Percentiles rank a stretch among this genome's conserved stretches.
Conservation (phyloP, 202 grass and related monocot genomes). For the Tripidium arundinaceum region DNA sequence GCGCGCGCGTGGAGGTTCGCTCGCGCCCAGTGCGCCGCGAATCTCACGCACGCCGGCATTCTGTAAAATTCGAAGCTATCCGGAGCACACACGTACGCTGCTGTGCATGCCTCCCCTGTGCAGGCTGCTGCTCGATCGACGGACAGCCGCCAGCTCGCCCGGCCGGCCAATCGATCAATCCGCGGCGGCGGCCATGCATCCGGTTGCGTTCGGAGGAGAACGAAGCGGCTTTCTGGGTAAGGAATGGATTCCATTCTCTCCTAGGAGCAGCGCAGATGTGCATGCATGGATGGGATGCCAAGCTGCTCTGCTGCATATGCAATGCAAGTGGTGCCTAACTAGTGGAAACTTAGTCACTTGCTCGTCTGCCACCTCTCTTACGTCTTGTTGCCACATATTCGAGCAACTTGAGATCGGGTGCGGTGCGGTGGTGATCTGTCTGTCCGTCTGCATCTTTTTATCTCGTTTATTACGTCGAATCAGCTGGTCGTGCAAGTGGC, state of each 20-base stretch:
- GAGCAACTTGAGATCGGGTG: constrained; percentile 21
- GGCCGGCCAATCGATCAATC: background rate
- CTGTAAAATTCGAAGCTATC: constrained; percentile 48
- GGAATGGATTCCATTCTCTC: constrained; percentile 31
- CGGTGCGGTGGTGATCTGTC: background rate
- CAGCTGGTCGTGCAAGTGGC: background rate
- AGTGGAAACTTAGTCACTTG: background rate
- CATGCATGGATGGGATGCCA: background rate
- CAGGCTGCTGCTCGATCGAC: background rate
- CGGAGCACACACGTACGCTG: background rate
- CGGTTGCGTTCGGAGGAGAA: background rate
- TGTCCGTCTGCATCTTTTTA: background rate
- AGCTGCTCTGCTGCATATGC: too few relatives aligned
- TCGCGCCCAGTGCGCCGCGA: constrained; percentile 34
- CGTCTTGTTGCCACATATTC: constrained; percentile 12
- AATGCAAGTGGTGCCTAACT: background rate
- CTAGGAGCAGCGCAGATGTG: background rate
- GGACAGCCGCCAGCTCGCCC: background rate
- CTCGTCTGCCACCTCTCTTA: background rate
- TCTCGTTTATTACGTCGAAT: background rate
- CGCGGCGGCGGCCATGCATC: background rate
- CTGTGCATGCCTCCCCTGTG: too few relatives aligned
- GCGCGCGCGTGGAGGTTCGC: background rate
- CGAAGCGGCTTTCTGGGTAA: constrained; percentile 9
- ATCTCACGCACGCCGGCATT: constrained; percentile 16